phyloP scores from a whole-genome alignment of 805 yeast species.

The Komagataella mondaviorum region DNA sequence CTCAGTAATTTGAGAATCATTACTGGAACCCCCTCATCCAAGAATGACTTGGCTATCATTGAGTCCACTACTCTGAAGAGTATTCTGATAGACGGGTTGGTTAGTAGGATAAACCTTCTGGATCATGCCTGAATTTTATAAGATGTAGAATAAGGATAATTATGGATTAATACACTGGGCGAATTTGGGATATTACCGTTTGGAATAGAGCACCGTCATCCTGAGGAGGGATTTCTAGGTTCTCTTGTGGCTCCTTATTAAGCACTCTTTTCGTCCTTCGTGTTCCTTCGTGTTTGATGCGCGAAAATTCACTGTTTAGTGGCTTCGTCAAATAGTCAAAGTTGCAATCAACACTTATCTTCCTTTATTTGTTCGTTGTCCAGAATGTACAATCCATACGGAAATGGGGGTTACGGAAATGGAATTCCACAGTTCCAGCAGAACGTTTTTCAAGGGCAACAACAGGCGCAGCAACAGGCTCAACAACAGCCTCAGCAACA shows the following conservation, averaged over 20 bases:
- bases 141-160: background rate
- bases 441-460: constrained; percentile 4
- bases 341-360: background rate
- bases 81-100: background rate
- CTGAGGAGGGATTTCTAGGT: background rate
- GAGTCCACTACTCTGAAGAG: background rate
- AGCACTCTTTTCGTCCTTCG: background rate
- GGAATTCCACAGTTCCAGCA: constrained; percentile 4
- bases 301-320: background rate
- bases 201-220: no score
- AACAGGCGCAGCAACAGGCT: constrained; percentile 14
- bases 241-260: background rate
- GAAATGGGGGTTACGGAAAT: background rate
- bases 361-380: background rate
- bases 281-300: background rate
- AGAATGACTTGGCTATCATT: background rate
- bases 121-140: background rate
- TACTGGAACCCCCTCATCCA: background rate
- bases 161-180: background rate
- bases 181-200: background rate
- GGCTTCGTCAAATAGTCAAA: background rate
- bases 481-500: constrained; percentile 8
- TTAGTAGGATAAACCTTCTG: background rate
- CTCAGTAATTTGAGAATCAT: background rate
- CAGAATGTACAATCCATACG: background rate